phyloP scores from a whole-genome alignment of 2,329 filamentous ascomycete species.

The Emmonsiellopsis sp. region DNA sequence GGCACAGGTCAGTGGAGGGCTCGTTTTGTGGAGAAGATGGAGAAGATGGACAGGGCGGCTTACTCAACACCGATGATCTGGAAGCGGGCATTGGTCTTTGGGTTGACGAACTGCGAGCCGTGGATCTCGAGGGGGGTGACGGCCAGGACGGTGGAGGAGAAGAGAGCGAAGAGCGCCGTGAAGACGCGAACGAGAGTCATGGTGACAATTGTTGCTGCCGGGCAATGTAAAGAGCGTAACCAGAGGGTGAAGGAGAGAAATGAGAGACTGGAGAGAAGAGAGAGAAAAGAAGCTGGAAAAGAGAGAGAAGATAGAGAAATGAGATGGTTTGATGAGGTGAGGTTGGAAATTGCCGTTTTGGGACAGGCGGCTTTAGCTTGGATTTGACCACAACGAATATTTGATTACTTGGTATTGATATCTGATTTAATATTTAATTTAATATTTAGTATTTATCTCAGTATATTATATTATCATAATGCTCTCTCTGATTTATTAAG shows the following conservation, averaged over 20 bases:
- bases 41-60: slow-evolving; percentile 1
- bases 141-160: slow-evolving; percentile 38
- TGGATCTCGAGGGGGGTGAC: slow-evolving; percentile 49
- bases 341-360: no score
- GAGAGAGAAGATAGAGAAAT: slow-evolving; percentile 4
- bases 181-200: slow-evolving; percentile 17
- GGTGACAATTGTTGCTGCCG: slow-evolving; percentile 9
- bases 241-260: slow-evolving; percentile 9
- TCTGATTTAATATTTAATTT: no score
- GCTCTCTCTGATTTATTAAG: no score
- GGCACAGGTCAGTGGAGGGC: neutral
- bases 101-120: slow-evolving; percentile 54
- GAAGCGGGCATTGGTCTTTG: slow-evolving; percentile 48
- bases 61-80: slow-evolving; percentile 56
- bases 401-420: no score
- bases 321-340: neutral
- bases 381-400: no score
- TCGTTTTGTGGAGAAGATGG: neutral
- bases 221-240: slow-evolving; percentile 13
- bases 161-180: slow-evolving; percentile 32
- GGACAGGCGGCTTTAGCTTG: no score
- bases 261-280: slow-evolving; percentile 5
- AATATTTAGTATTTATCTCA: no score
- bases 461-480: no score
- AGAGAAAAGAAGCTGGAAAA: slow-evolving; percentile 6